Conservation (phyloP, 305 asterid genomes). For the Solanum chacoense region DNA sequence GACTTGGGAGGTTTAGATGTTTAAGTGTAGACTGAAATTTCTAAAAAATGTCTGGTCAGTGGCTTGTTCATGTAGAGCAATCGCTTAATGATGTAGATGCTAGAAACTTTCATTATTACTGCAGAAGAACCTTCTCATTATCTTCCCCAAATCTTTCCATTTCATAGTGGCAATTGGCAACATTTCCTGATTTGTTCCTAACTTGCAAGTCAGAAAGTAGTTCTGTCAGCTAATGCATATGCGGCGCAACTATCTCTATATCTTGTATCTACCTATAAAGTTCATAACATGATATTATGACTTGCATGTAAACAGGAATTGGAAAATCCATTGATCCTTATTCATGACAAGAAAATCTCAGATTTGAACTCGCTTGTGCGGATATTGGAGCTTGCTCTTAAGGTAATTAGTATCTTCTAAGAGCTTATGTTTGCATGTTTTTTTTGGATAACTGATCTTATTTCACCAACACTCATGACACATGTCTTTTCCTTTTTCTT, state of each 20-base stretch:
- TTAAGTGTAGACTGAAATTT: not conserved
- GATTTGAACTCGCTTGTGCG: conserved; percentile 56
- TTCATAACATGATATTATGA: not conserved
- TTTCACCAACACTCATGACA: not conserved
- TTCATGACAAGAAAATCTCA: conserved; percentile 86
- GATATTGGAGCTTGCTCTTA: conserved; percentile 63
- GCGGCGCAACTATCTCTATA: not conserved
- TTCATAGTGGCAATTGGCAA: not conserved
- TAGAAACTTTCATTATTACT: not conserved
- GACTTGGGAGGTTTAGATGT: not conserved
- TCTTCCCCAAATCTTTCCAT: not conserved
- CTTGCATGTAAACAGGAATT: conserved; percentile 57
- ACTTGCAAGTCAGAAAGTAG: not conserved
- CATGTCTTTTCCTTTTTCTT: not conserved
- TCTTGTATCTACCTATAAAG: not conserved
- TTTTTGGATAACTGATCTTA: not conserved
- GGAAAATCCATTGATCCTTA: conserved; percentile 77
- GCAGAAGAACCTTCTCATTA: not conserved
- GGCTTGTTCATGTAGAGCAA: not conserved
- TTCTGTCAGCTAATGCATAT: not conserved
- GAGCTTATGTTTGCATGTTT: not conserved
- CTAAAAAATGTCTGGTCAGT: not conserved
- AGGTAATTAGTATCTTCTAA: conserved; percentile 31
- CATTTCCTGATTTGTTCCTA: not conserved
- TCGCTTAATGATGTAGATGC: not conserved